Base-by-base conservation (phyloP, 192 early-diverging fungal genomes). In the Podila horticola region DNA sequence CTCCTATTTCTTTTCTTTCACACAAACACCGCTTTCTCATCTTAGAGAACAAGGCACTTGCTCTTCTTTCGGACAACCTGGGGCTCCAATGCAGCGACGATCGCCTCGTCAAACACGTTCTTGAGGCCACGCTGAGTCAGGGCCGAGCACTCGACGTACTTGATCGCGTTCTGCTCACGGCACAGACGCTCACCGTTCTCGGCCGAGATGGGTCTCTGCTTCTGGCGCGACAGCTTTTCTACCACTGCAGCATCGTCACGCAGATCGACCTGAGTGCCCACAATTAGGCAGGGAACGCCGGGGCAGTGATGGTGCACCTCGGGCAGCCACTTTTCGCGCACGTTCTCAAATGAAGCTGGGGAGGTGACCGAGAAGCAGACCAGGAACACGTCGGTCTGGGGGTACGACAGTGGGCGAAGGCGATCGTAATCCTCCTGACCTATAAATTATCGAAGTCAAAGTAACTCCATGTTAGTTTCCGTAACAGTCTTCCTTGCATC, bases 21-120 rank as follows among this genome's bases (percentile, higher is more conserved):
- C 41, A 45, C 13, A 13, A 1, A 4, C 41, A 3, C 1, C 13
- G 41, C 15, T 4, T 17, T 17, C 41, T 45, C 41, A 36, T 45
- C 62, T 87, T 90, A 96, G 72, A 98, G 86, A 45, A 97, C 58
- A 67, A 89, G 72, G 85, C 95, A 97, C 89, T 94, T 94, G 82
- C 88, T 88, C 72, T 90, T 91, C 84, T 91, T 94, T 87, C 91
- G 92, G 61, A 85, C 85, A 20, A 89, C 88, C 28, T 96, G 96
- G 22, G 96, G 96, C 75, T 97, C 95, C 63, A 99, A 83, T 22
- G 96, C 97, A 29, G 97, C 97, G 20, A 97, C 95, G 75, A 99
- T 98, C 19, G 97, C 97, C 86, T 99, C 97, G 82, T 99, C 94
- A 87, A 93, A 99, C 57, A 96, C 96, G 77, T 97, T 97, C 88